Conservation (phyloP, 106 monocot genomes). For the Apostasia ramifera region DNA sequence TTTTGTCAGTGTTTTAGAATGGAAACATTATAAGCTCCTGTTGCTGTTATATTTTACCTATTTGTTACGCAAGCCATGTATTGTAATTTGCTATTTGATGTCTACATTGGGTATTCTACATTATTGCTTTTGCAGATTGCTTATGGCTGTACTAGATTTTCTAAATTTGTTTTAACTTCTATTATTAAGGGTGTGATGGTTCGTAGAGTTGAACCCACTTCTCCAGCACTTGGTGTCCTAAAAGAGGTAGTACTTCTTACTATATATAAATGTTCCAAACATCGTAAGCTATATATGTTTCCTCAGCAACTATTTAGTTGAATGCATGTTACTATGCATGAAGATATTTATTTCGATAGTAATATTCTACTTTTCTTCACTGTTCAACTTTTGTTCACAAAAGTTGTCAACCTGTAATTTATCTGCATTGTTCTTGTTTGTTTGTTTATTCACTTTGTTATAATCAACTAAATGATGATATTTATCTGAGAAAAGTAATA, state of each 20-base stretch:
- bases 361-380: neutral
- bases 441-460: neutral
- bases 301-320: neutral
- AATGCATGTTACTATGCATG: too few relatives aligned
- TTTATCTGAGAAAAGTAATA: too few relatives aligned
- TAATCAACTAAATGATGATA: too few relatives aligned
- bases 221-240: slow-evolving; percentile 65
- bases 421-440: neutral
- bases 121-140: slow-evolving; percentile 1
- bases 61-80: too few relatives aligned
- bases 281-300: neutral
- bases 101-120: too few relatives aligned
- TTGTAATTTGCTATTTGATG: too few relatives aligned
- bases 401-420: too few relatives aligned
- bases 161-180: slow-evolving; percentile 9
- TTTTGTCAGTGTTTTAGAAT: too few relatives aligned
- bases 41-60: too few relatives aligned
- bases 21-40: too few relatives aligned
- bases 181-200: slow-evolving; percentile 76
- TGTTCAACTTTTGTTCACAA: neutral
- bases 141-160: neutral
- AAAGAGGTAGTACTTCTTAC: slow-evolving; percentile 47
- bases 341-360: neutral
- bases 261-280: neutral
- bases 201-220: slow-evolving; percentile 80